A percentile compares a stretch with the other conserved stretches of the same genome.
phyloP scores from a whole-genome alignment of 73 alveolate species.

The Urostyla sp. region DNA sequence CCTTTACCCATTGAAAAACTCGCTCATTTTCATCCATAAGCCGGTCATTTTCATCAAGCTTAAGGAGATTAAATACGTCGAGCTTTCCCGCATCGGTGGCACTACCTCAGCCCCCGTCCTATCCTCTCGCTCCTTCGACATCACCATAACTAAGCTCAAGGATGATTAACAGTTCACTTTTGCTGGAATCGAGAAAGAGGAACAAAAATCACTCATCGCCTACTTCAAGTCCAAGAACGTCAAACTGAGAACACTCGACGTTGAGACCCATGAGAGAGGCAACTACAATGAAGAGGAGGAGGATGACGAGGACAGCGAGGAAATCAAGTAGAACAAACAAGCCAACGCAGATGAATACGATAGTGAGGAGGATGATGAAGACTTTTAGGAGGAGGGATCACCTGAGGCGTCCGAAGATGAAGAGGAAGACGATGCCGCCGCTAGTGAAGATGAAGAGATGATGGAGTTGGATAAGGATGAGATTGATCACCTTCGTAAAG shows the following conservation, averaged over 20 bases:
- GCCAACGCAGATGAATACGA: slow-evolving; percentile 77
- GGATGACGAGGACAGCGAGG: slow-evolving; percentile 46
- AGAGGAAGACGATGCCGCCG: slow-evolving; percentile 85
- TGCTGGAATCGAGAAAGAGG: slow-evolving; percentile 86
- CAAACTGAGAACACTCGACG: slow-evolving; percentile 79
- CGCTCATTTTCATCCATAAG: slow-evolving; percentile 89
- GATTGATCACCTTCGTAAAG: slow-evolving; percentile 19
- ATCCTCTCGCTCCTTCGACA: slow-evolving; percentile 88
- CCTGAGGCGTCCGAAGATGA: slow-evolving; percentile 76
- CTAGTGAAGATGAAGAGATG: slow-evolving; percentile 70
- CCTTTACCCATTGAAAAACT: slow-evolving; percentile 87
- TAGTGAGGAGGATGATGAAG: slow-evolving; percentile 76
- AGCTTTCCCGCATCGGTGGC: slow-evolving; percentile 84
- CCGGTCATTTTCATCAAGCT: slow-evolving; percentile 91
- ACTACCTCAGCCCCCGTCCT: slow-evolving; percentile 33
- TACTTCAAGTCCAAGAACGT: slow-evolving; percentile 85
- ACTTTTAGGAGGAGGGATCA: slow-evolving; percentile 70
- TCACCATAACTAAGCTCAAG: slow-evolving; percentile 67
- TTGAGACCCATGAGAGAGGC: slow-evolving; percentile 67
- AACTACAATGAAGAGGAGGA: slow-evolving; percentile 60
- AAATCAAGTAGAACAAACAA: slow-evolving; percentile 61
- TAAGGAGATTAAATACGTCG: slow-evolving; percentile 82
- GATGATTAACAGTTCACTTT: slow-evolving; percentile 30
- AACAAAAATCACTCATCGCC: slow-evolving; percentile 69
- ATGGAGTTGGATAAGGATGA: slow-evolving; percentile 67